These are phyloP conservation scores for Neofusicoccum sp. DNA, from an alignment of 2,329 filamentous ascomycete species.

Conservation along the genomic window DNA sequence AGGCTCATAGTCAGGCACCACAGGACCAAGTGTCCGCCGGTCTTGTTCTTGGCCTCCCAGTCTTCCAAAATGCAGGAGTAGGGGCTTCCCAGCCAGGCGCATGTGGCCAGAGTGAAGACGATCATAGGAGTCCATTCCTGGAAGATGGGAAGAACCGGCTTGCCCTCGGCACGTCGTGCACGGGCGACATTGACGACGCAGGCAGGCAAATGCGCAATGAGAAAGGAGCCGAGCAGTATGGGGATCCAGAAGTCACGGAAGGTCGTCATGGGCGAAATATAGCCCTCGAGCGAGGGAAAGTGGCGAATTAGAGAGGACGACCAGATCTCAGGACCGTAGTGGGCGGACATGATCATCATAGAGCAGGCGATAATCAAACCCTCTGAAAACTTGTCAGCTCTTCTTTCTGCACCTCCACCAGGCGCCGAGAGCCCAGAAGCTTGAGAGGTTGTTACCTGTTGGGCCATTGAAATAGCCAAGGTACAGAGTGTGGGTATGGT, in stretches of 20 bases:
- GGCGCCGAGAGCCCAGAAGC: neutral
- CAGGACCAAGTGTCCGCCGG: constrained; percentile 77
- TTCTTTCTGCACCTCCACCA: neutral
- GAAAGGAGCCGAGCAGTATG: constrained; percentile 50
- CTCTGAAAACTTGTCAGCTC: constrained; percentile 52
- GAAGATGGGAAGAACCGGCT: constrained; percentile 81
- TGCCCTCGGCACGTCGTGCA: constrained; percentile 70
- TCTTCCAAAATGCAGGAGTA: constrained; percentile 78
- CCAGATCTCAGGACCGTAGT: constrained; percentile 88
- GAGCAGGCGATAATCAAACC: constrained; percentile 84
- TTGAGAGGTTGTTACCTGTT: constrained; percentile 53
- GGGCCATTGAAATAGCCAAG: constrained; percentile 96
- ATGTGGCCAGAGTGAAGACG: constrained; percentile 73
- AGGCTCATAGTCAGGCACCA: constrained; percentile 96
- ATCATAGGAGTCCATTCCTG: constrained; percentile 92
- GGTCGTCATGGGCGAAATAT: constrained; percentile 72
- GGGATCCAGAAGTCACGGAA: constrained; percentile 88
- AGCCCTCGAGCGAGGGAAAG: constrained; percentile 40
- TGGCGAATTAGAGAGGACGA: constrained; percentile 69
- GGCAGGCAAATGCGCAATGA: constrained; percentile 74
- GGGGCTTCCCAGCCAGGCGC: constrained; percentile 87
- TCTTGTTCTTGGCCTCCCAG: constrained; percentile 18
- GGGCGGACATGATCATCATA: constrained; percentile 85
- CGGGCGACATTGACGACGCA: constrained; percentile 84
- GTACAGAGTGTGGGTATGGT: constrained; percentile 96